Evolutionary conservation across 1,139 yeast genomes (phyloP).

Genomic region (Candida labiduridarum): DNA sequence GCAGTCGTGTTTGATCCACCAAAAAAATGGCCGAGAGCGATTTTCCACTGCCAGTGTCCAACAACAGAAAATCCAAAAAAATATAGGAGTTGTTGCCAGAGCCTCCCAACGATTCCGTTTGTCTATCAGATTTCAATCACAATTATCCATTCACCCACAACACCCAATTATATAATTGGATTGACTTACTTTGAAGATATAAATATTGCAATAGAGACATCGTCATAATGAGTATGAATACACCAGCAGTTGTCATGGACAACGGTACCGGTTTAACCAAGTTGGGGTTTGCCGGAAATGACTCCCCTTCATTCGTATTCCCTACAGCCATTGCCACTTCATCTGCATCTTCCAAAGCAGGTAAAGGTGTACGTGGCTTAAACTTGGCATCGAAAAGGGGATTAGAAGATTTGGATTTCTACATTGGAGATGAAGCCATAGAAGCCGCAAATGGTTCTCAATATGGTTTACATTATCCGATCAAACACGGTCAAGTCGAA

Average conservation of each 20-base stretch:
- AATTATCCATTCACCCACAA: not conserved
- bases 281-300: conserved; percentile 98
- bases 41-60: not conserved
- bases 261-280: conserved; percentile 98
- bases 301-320: conserved; percentile 93
- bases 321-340: conserved; percentile 97
- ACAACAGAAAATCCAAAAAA: not conserved
- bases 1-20: conserved; percentile 1
- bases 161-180: not conserved
- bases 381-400: conserved; percentile 75
- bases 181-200: not conserved
- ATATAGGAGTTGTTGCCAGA: not conserved
- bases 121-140: not conserved
- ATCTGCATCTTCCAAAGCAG: conserved; percentile 39
- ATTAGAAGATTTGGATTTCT: conserved; percentile 92
- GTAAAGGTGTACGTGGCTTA: conserved; percentile 44
- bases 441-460: conserved; percentile 88
- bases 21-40: conserved; percentile 1
- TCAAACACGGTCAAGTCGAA: conserved; percentile 96
- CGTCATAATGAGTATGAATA: conserved; percentile 57
- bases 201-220: not conserved
- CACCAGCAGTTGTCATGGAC: conserved; percentile 97
- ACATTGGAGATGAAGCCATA: conserved; percentile 93
- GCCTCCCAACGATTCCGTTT: not conserved
- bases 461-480: conserved; percentile 87